These are phyloP conservation scores for Talaromyces sp. DNA, from an alignment of 2,329 filamentous ascomycete genomes.

Conservation along the genomic window DNA sequence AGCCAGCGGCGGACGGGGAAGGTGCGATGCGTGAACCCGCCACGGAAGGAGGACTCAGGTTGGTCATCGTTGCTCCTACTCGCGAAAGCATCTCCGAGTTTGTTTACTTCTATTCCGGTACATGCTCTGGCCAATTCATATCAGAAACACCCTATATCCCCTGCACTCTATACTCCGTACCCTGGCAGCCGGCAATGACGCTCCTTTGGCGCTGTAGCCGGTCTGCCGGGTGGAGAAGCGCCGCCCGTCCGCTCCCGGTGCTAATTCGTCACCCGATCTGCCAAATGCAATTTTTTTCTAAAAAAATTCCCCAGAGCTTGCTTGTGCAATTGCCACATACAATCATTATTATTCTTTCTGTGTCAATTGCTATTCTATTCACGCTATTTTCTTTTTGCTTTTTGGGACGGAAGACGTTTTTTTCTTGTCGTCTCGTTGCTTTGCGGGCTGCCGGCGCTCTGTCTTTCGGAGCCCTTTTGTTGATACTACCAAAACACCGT, in stretches of 20 bases:
- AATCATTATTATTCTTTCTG: constrained; percentile 11
- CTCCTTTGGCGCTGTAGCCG: neutral
- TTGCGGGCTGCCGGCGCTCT: constrained; percentile 2
- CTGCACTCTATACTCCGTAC: neutral
- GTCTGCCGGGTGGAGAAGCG: constrained; percentile 7
- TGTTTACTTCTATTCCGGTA: neutral
- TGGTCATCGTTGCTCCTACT: neutral
- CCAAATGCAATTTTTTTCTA: constrained; percentile 39
- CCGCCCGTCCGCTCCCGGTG: constrained; percentile 35
- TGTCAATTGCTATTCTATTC: constrained; percentile 7
- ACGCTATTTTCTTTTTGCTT: neutral
- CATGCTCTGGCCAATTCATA: neutral
- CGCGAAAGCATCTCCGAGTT: neutral
- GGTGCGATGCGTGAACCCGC: neutral
- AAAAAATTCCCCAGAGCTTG: constrained; percentile 23
- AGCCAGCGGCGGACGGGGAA: neutral
- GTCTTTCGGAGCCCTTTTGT: constrained; percentile 1
- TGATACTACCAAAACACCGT: neutral
- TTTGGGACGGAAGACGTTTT: constrained; percentile 7
- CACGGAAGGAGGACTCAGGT: neutral
- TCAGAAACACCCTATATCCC: neutral
- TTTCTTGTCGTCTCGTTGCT: constrained; percentile 8
- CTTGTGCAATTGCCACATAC: constrained; percentile 19
- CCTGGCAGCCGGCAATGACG: neutral
- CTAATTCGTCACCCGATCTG: constrained; percentile 24